These are phyloP conservation scores for Colletotrichum sp. DNA, from an alignment of 2,329 filamentous ascomycete species.

Conservation along the genomic window DNA sequence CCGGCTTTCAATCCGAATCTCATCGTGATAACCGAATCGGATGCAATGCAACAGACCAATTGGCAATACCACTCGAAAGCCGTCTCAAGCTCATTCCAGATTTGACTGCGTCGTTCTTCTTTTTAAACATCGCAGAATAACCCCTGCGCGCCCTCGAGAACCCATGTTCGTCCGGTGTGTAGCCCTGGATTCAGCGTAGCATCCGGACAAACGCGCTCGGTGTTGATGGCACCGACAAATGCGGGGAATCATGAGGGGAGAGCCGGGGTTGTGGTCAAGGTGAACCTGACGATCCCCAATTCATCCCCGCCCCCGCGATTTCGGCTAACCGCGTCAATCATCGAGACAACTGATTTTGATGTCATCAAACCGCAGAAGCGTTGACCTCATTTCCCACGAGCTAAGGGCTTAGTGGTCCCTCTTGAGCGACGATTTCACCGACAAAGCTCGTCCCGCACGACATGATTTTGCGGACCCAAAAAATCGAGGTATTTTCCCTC, in stretches of 20 bases:
- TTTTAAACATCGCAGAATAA: not conserved
- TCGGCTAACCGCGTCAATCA: conserved; percentile 17
- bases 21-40: not conserved
- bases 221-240: conserved; percentile 18
- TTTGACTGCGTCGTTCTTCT: not conserved
- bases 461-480: not conserved
- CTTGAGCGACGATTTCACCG: not conserved
- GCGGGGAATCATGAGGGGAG: conserved; percentile 20
- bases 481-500: not conserved
- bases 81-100: not conserved
- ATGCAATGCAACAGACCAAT: not conserved
- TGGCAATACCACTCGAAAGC: not conserved
- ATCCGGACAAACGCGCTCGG: conserved; percentile 16
- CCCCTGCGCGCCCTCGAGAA: not conserved
- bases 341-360: not conserved
- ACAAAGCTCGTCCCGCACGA: not conserved
- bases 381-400: not conserved
- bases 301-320: conserved; percentile 14
- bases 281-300: not conserved
- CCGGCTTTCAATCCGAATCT: conserved; percentile 10
- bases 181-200: not conserved
- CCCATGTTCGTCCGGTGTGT: not conserved
- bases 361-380: not conserved
- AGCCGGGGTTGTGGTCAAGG: not conserved
- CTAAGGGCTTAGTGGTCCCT: not conserved